A percentile compares a stretch with the other conserved stretches of the same genome.
These are phyloP conservation scores for Coprinopsis strossmayeri DNA, from an alignment of 768 basidiomycete genomes.

Conservation along the genomic window DNA sequence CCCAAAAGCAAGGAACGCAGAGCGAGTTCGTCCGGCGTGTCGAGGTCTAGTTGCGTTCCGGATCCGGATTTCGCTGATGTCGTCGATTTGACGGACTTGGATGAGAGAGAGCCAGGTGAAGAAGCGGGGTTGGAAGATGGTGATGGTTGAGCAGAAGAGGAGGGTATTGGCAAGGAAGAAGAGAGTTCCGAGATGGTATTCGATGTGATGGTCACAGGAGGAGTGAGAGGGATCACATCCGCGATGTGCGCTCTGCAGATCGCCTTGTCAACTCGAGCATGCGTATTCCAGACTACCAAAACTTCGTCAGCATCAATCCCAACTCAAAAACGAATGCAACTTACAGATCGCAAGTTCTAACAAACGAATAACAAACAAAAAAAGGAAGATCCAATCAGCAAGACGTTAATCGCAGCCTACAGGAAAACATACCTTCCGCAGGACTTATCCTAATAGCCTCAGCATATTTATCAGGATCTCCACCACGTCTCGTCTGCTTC, in stretches of 20 bases:
- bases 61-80: neutral
- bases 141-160: too few relatives aligned
- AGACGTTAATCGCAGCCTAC: neutral
- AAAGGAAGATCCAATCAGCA: neutral
- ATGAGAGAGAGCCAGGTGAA: neutral
- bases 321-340: neutral
- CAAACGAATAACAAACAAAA: conserved; percentile 15
- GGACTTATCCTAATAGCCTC: conserved; percentile 58
- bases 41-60: conserved; percentile 35
- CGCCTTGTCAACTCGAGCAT: conserved; percentile 47
- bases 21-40: conserved; percentile 66
- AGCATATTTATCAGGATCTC: conserved; percentile 43
- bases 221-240: conserved; percentile 45
- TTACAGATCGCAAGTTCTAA: conserved; percentile 63
- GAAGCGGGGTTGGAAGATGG: neutral
- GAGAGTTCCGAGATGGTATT: neutral
- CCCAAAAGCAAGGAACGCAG: conserved; percentile 66
- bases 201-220: conserved; percentile 16
- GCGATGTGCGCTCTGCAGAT: conserved; percentile 55
- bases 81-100: conserved; percentile 2
- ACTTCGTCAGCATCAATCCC: neutral
- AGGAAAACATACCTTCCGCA: conserved; percentile 53
- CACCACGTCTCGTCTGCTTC: conserved; percentile 53
- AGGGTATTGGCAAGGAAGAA: too few relatives aligned
- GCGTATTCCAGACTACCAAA: conserved; percentile 69